Conservation (phyloP, 306 rosid species). For the Prosopis cineraria region DNA sequence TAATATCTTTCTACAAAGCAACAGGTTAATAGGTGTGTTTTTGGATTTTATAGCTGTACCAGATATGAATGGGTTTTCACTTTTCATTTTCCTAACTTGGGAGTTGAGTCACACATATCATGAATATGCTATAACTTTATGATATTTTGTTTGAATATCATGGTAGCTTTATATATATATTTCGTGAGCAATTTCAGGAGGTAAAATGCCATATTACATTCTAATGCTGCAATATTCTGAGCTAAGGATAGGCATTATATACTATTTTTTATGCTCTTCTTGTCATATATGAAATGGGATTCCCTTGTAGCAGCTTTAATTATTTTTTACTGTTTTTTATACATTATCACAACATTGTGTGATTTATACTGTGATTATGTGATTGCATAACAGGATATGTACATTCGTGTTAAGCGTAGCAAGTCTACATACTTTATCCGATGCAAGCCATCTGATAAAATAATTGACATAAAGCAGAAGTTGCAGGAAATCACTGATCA, state of each 20-base stretch:
- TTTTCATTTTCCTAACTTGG: background rate
- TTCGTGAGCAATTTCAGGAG: background rate
- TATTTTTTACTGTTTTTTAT: slow-evolving; percentile 11
- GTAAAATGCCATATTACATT: background rate
- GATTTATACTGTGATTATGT: slow-evolving; percentile 16
- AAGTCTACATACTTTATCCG: slow-evolving; percentile 92
- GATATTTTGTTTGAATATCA: background rate
- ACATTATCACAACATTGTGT: background rate
- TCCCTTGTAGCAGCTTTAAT: slow-evolving; percentile 2
- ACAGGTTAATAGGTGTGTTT: background rate
- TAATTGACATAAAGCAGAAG: slow-evolving; percentile 79
- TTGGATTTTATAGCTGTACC: background rate
- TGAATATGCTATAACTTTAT: slow-evolving; percentile 6
- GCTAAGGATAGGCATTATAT: background rate
- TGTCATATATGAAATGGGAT: background rate
- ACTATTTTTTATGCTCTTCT: slow-evolving; percentile 13
- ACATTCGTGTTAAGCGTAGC: slow-evolving; percentile 77
- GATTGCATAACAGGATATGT: slow-evolving; percentile 65
- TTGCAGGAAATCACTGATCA: slow-evolving; percentile 69
- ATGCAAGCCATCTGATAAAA: slow-evolving; percentile 86
- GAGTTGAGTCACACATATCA: background rate
- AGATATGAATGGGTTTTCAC: background rate
- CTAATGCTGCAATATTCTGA: background rate
- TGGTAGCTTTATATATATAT: background rate
- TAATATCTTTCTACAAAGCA: background rate